Conservation (phyloP, 164 flowering plant genomes). For the Nymphaea colorata region DNA sequence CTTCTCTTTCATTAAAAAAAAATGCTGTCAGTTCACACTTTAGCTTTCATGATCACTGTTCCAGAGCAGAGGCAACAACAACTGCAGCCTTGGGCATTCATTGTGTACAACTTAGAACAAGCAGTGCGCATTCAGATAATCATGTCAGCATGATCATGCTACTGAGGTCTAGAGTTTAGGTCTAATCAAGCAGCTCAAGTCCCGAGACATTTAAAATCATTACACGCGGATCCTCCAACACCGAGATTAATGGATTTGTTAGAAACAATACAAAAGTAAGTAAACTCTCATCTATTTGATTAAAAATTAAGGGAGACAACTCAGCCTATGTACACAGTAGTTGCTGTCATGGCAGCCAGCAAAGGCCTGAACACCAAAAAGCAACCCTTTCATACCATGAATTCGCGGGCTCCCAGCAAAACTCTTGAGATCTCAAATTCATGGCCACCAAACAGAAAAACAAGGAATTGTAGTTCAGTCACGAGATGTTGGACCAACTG, state of each 20-base stretch:
- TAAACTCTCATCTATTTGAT: background rate
- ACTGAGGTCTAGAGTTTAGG: background rate
- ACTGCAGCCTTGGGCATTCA: background rate
- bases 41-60: background rate
- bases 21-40: background rate
- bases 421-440: background rate
- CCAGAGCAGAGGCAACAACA: background rate
- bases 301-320: background rate
- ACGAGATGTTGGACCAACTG: background rate
- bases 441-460: background rate
- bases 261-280: background rate
- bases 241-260: background rate
- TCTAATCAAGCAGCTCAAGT: background rate
- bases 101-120: background rate
- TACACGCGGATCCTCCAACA: background rate
- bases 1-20: too few species aligned
- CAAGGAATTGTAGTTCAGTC: slow-evolving; percentile 1
- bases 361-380: too few species aligned
- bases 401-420: too few species aligned
- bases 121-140: background rate
- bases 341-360: too few species aligned
- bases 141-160: background rate
- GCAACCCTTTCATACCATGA: too few species aligned
- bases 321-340: too few species aligned
- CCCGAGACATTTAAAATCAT: background rate